Conservation (phyloP, 345 rosid genomes). For the Orychophragmus violaceus region DNA sequence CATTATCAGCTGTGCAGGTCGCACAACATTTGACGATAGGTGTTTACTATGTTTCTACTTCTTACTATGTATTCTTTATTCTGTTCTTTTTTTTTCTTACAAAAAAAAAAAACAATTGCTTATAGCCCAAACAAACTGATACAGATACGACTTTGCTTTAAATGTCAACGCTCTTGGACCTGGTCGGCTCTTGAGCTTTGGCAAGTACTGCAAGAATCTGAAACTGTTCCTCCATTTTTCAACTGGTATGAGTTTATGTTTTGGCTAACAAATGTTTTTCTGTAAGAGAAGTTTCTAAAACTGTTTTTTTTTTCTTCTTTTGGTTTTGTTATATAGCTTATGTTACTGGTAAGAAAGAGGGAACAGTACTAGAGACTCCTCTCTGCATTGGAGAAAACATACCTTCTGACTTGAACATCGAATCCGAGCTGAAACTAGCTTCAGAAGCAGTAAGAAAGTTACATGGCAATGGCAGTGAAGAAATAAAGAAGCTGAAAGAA, state of each 20-base stretch:
- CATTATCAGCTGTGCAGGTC: slow-evolving; percentile 60
- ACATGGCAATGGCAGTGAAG: slow-evolving; percentile 3
- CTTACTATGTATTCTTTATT: background rate
- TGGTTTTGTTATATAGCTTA: slow-evolving; percentile 36
- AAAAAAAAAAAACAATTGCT: background rate
- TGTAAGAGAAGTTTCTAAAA: background rate
- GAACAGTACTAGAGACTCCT: slow-evolving; percentile 32
- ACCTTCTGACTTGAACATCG: slow-evolving; percentile 20
- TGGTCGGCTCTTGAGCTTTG: slow-evolving; percentile 36
- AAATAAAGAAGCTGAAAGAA: slow-evolving; percentile 27
- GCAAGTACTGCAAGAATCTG: slow-evolving; percentile 37
- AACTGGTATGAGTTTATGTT: slow-evolving; percentile 41
- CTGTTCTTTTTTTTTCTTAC: background rate
- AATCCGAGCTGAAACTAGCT: slow-evolving; percentile 39
- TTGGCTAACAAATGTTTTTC: slow-evolving; percentile 3
- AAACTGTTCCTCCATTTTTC: slow-evolving; percentile 49
- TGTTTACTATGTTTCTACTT: background rate
- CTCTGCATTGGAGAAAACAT: slow-evolving; percentile 19
- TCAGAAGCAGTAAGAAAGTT: slow-evolving; percentile 15
- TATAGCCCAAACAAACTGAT: slow-evolving; percentile 1
- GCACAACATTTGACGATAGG: slow-evolving; percentile 45
- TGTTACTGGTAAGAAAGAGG: slow-evolving; percentile 54
- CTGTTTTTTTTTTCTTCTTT: background rate
- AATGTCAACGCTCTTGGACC: slow-evolving; percentile 49
- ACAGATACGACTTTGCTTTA: slow-evolving; percentile 44